Percentiles rank a stretch among this genome's conserved stretches.
These are phyloP conservation scores for Candida gorgasii DNA, from an alignment of 805 yeast species.

Conservation along the genomic window DNA sequence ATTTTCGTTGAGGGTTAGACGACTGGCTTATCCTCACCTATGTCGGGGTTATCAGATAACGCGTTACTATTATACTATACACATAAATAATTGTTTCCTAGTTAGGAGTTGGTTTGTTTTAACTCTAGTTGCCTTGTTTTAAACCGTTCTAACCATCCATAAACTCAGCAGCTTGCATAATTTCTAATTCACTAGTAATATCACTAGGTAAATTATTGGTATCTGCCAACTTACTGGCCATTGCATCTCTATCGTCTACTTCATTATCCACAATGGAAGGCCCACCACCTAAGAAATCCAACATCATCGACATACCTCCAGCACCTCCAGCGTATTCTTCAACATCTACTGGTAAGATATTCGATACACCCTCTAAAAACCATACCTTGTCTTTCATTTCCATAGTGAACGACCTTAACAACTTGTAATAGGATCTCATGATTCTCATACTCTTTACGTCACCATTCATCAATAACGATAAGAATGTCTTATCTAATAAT, in stretches of 20 bases:
- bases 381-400: slow-evolving; percentile 89
- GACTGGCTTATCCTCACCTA: too few relatives aligned
- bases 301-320: slow-evolving; percentile 91
- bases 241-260: slow-evolving; percentile 41
- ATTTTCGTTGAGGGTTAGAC: slow-evolving; percentile 5
- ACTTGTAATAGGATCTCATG: slow-evolving; percentile 82
- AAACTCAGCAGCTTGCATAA: slow-evolving; percentile 50
- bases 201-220: slow-evolving; percentile 60
- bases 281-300: slow-evolving; percentile 79
- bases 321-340: slow-evolving; percentile 86
- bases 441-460: slow-evolving; percentile 88
- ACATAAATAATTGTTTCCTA: too few relatives aligned
- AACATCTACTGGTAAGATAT: slow-evolving; percentile 86
- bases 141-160: slow-evolving; percentile 29
- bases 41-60: too few relatives aligned
- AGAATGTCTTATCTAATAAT: slow-evolving; percentile 74
- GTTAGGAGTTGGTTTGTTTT: too few relatives aligned
- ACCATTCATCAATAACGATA: slow-evolving; percentile 77
- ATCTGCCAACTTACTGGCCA: slow-evolving; percentile 51
- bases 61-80: too few relatives aligned
- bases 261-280: slow-evolving; percentile 42
- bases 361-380: slow-evolving; percentile 90
- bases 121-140: too few relatives aligned
- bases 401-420: slow-evolving; percentile 76
- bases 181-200: slow-evolving; percentile 49